Evolutionary conservation across 495 filamentous ascomycete species (phyloP).

Genomic region (Poronia punctata): DNA sequence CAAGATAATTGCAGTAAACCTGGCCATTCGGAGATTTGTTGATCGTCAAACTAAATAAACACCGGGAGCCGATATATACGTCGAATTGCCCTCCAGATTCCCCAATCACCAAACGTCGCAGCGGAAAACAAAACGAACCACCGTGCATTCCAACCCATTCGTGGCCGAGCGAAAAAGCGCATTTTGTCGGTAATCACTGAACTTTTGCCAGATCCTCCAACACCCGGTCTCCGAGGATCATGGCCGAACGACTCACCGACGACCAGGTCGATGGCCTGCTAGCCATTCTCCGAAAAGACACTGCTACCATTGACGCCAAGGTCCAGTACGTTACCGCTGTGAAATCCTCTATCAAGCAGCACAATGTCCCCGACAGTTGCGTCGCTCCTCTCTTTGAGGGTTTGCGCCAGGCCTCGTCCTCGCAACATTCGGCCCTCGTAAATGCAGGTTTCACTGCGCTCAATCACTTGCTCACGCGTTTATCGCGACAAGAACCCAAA

Average conservation of each 20-base stretch:
- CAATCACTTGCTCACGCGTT: conserved; percentile 74
- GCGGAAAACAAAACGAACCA: too few relatives aligned
- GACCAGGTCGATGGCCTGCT: conserved; percentile 59
- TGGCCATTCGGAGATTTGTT: too few relatives aligned
- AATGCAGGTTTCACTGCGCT: conserved; percentile 77
- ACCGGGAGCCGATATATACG: too few relatives aligned
- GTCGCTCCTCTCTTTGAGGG: conserved; percentile 68
- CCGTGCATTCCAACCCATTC: too few relatives aligned
- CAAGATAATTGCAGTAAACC: too few relatives aligned
- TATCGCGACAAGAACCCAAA: conserved; percentile 73
- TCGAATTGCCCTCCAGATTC: too few relatives aligned
- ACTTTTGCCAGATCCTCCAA: conserved; percentile 20
- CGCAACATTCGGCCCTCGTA: conserved; percentile 62
- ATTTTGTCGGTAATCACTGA: conserved; percentile 8
- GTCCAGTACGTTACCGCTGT: conserved; percentile 60
- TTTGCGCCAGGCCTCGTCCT: conserved; percentile 57
- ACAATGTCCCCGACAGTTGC: conserved; percentile 69
- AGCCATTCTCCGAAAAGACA: conserved; percentile 59
- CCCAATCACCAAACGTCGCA: conserved; percentile 3
- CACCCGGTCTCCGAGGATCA: conserved; percentile 22
- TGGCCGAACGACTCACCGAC: conserved; percentile 54
- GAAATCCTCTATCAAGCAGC: conserved; percentile 84
- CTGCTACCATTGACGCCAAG: conserved; percentile 60
- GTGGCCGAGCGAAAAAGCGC: conserved; percentile 1
- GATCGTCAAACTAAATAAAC: too few relatives aligned